Percentiles rank a stretch among this genome's conserved stretches.
Conservation (phyloP, 805 yeast genomes). For the Candida yuanshanica region DNA sequence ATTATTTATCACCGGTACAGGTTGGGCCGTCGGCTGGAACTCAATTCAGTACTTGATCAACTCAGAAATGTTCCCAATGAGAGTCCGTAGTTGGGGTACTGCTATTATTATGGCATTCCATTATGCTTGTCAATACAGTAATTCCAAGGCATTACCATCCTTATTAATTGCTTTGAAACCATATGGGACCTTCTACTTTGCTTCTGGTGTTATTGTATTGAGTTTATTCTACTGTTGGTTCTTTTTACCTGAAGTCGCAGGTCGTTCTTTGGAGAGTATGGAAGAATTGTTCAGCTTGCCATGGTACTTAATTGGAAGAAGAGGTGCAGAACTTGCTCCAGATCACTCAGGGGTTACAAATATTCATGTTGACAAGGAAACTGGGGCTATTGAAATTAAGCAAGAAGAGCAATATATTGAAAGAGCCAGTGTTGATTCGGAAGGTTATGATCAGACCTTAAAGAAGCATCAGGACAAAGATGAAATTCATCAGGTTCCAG, state of each 20-base stretch:
- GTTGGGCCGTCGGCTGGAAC: constrained; percentile 59
- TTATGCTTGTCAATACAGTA: constrained; percentile 52
- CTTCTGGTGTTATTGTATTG: constrained; percentile 35
- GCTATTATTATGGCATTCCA: constrained; percentile 50
- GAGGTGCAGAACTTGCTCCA: constrained; percentile 46
- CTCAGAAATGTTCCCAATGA: constrained; percentile 50
- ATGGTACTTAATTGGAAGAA: constrained; percentile 54
- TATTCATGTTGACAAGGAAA: constrained; percentile 9
- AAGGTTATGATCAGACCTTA: too few species aligned
- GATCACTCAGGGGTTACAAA: constrained; percentile 38
- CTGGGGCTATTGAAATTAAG: constrained; percentile 11
- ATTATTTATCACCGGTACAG: constrained; percentile 44
- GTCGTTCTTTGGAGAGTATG: constrained; percentile 35
- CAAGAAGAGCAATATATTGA: constrained; percentile 12
- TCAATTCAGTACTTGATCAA: constrained; percentile 49
- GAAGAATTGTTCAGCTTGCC: constrained; percentile 37
- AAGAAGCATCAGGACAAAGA: too few species aligned
- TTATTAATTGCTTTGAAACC: constrained; percentile 42
- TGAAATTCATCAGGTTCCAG: too few species aligned
- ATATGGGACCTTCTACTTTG: constrained; percentile 49
- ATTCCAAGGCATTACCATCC: constrained; percentile 48
- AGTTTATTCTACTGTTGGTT: constrained; percentile 36
- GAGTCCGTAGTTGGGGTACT: constrained; percentile 43
- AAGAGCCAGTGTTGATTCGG: not conserved
- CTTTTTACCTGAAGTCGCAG: constrained; percentile 33